Evolutionary conservation across 768 basidiomycete species (phyloP).

Genomic region (Boletus reticulatus): DNA sequence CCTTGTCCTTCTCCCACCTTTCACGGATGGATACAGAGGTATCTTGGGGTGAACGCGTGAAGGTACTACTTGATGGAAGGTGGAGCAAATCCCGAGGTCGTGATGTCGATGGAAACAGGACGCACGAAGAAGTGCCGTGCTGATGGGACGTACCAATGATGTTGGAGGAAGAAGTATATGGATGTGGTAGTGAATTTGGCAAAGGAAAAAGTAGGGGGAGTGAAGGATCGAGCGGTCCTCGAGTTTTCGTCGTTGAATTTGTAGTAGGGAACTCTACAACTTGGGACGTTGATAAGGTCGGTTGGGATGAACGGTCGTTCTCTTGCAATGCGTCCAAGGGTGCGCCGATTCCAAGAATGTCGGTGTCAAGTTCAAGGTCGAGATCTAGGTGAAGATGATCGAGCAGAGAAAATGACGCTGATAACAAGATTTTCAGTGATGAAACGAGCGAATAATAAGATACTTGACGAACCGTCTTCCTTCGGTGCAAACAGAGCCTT

Average conservation of each 20-base stretch:
- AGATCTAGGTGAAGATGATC: constrained; percentile 73
- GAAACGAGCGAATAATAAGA: neutral
- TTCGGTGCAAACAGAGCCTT: constrained; percentile 75
- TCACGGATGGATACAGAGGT: constrained; percentile 50
- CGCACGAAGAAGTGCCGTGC: constrained; percentile 20
- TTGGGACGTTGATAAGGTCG: constrained; percentile 4
- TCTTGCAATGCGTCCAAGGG: constrained; percentile 9
- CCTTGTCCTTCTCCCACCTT: constrained; percentile 69
- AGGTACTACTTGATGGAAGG: constrained; percentile 18
- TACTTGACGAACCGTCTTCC: constrained; percentile 52
- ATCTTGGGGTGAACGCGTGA: constrained; percentile 21
- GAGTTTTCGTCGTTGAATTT: neutral
- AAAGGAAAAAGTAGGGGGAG: constrained; percentile 66
- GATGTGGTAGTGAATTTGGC: constrained; percentile 21
- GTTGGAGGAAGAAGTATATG: constrained; percentile 13
- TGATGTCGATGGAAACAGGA: constrained; percentile 34
- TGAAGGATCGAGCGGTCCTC: constrained; percentile 47
- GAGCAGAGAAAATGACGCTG: constrained; percentile 73
- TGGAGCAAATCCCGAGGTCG: constrained; percentile 51
- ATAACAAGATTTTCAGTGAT: neutral
- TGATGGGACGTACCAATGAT: neutral
- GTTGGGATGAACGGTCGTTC: neutral
- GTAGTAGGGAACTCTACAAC: constrained; percentile 1
- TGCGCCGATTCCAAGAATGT: constrained; percentile 32
- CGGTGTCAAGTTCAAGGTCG: constrained; percentile 69